Evolutionary conservation across 2,329 filamentous ascomycete genomes (phyloP).

Genomic region (Talaromyces islandicus): DNA sequence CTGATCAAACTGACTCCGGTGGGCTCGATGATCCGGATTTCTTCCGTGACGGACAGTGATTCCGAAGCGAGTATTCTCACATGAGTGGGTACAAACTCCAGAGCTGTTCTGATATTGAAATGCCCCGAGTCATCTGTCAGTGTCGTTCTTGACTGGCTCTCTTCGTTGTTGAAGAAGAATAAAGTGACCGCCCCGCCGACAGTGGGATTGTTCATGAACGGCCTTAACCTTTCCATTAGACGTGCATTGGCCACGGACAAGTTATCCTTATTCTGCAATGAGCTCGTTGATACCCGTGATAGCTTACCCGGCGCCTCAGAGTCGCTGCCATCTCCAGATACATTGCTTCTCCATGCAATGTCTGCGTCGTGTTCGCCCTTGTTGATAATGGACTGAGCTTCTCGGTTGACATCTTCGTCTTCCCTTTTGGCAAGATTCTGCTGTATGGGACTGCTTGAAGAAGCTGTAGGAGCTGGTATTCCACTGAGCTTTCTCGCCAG

Average conservation of each 20-base stretch:
- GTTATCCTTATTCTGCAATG: slow-evolving; percentile 64
- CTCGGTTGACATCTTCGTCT: slow-evolving; percentile 63
- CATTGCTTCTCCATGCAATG: slow-evolving; percentile 58
- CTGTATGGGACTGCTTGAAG: slow-evolving; percentile 24
- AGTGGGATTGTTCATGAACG: slow-evolving; percentile 82
- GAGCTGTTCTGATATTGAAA: slow-evolving; percentile 70
- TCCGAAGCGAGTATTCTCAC: slow-evolving; percentile 83
- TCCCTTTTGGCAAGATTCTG: slow-evolving; percentile 49
- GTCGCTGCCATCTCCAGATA: slow-evolving; percentile 33
- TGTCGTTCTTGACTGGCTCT: slow-evolving; percentile 78
- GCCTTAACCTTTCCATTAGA: slow-evolving; percentile 77
- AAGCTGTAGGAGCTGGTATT: slow-evolving; percentile 39
- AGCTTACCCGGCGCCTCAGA: slow-evolving; percentile 23
- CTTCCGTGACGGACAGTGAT: slow-evolving; percentile 71
- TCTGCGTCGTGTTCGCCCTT: slow-evolving; percentile 66
- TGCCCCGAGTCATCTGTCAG: slow-evolving; percentile 85
- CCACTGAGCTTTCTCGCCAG: slow-evolving; percentile 83
- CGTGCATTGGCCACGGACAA: slow-evolving; percentile 75
- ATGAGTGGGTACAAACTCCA: slow-evolving; percentile 88
- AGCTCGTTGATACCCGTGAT: slow-evolving; percentile 41
- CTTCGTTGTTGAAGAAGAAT: slow-evolving; percentile 86
- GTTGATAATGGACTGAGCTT: slow-evolving; percentile 71
- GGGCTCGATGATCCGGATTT: slow-evolving; percentile 70
- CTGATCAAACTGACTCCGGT: slow-evolving; percentile 87
- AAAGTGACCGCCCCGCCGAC: slow-evolving; percentile 74